phyloP scores from a whole-genome alignment of 73 alveolate species.

The Stentor coeruleus region DNA sequence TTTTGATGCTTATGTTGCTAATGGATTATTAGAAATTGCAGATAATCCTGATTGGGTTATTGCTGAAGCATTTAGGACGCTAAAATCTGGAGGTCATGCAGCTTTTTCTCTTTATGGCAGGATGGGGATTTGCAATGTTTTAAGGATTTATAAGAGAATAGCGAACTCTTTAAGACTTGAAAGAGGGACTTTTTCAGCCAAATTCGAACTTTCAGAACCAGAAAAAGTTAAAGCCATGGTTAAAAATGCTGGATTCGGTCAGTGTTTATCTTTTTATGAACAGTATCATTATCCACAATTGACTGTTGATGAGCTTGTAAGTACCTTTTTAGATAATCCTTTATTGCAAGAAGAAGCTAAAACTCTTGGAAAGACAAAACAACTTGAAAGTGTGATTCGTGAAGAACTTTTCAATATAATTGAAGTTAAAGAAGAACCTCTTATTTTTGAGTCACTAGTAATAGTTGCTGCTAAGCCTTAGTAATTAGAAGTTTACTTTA shows the following conservation, averaged over 20 bases:
- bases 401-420: background rate
- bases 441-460: background rate
- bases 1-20: slow-evolving; percentile 17
- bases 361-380: background rate
- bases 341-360: slow-evolving; percentile 2
- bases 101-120: slow-evolving; percentile 18
- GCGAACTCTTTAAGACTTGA: background rate
- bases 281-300: background rate
- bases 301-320: background rate
- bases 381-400: slow-evolving; percentile 8
- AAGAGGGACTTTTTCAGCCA: background rate
- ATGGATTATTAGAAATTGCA: slow-evolving; percentile 5
- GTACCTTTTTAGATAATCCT: slow-evolving; percentile 14
- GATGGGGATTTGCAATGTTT: slow-evolving; percentile 24
- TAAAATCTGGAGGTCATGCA: slow-evolving; percentile 6
- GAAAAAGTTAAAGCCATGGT: slow-evolving; percentile 12
- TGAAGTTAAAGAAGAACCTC: slow-evolving; percentile 11
- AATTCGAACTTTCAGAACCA: slow-evolving; percentile 12
- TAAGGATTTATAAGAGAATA: slow-evolving; percentile 1
- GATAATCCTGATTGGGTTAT: slow-evolving; percentile 22
- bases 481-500: background rate
- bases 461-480: background rate
- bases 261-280: background rate
- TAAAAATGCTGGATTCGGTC: background rate
- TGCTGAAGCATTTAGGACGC: background rate